Evolutionary conservation across 805 yeast genomes (phyloP).

Genomic region (Suhomyces xylopsoci): DNA sequence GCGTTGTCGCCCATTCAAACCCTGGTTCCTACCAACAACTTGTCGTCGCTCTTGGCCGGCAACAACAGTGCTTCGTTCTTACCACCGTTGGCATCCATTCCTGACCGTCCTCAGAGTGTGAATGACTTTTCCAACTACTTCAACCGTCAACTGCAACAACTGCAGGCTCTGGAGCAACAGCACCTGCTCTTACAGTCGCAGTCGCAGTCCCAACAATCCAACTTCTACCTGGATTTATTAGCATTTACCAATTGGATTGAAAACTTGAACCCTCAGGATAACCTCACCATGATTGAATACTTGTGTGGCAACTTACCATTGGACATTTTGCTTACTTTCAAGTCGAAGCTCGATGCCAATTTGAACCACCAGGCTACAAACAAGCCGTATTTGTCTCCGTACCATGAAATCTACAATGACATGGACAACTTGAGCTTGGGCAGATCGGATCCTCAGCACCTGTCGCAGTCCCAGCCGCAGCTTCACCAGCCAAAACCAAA

Average conservation of each 20-base stretch:
- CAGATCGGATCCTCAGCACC: neutral
- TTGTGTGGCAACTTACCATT: slow-evolving; percentile 49
- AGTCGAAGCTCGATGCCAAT: slow-evolving; percentile 43
- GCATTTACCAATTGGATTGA: slow-evolving; percentile 51
- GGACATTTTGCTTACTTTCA: slow-evolving; percentile 50
- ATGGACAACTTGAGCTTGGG: slow-evolving; percentile 16
- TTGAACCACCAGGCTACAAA: slow-evolving; percentile 14
- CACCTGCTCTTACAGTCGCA: slow-evolving; percentile 3
- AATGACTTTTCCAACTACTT: slow-evolving; percentile 32
- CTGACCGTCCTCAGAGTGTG: slow-evolving; percentile 42
- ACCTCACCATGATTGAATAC: slow-evolving; percentile 51
- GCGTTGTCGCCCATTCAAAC: slow-evolving; percentile 19
- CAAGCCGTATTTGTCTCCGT: slow-evolving; percentile 6
- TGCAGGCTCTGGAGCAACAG: slow-evolving; percentile 5
- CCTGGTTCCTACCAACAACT: slow-evolving; percentile 14
- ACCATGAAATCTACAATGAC: slow-evolving; percentile 12
- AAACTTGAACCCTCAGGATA: slow-evolving; percentile 49
- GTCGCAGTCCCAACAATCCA: slow-evolving; percentile 11
- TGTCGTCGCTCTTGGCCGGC: slow-evolving; percentile 23
- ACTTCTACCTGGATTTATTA: slow-evolving; percentile 50
- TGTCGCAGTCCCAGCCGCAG: slow-evolving; percentile 5
- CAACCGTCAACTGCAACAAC: slow-evolving; percentile 14
- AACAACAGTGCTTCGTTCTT: slow-evolving; percentile 18
- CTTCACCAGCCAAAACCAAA: slow-evolving; percentile 40
- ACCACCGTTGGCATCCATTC: slow-evolving; percentile 29